phyloP scores from a whole-genome alignment of 176 grass and related monocot species.

The Hyparrhenia diplandra region DNA sequence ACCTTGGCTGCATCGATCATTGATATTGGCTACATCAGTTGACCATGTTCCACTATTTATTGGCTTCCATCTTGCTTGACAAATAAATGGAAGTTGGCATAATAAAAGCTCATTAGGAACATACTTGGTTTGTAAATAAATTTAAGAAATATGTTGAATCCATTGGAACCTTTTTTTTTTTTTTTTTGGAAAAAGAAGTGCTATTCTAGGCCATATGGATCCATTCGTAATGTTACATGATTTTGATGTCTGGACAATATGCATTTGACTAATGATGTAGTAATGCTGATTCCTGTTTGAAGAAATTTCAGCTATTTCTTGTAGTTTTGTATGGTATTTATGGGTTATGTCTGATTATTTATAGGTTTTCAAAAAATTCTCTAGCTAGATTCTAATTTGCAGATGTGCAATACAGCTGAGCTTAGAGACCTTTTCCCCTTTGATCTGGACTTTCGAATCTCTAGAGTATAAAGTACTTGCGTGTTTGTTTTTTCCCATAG shows the following conservation, averaged over 20 bases:
- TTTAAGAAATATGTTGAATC: neutral
- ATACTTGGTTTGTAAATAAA: neutral
- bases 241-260: neutral
- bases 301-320: conserved; percentile 4
- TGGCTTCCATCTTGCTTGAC: neutral
- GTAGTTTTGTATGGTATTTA: neutral
- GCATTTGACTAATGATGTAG: neutral
- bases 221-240: neutral
- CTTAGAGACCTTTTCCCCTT: neutral
- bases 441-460: conserved; percentile 4
- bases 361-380: neutral
- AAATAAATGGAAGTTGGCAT: neutral
- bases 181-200: neutral
- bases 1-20: neutral
- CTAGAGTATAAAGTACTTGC: neutral
- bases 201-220: neutral
- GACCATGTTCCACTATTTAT: neutral
- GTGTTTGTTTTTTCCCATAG: conserved; percentile 2
- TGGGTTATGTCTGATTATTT: neutral
- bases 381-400: neutral
- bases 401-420: neutral
- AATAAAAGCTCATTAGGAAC: neutral
- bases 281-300: neutral
- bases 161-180: neutral
- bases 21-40: neutral